Percentiles rank a stretch among this genome's conserved stretches.
Conservation (phyloP, 805 yeast species). For the Metschnikowia lochheadii region DNA sequence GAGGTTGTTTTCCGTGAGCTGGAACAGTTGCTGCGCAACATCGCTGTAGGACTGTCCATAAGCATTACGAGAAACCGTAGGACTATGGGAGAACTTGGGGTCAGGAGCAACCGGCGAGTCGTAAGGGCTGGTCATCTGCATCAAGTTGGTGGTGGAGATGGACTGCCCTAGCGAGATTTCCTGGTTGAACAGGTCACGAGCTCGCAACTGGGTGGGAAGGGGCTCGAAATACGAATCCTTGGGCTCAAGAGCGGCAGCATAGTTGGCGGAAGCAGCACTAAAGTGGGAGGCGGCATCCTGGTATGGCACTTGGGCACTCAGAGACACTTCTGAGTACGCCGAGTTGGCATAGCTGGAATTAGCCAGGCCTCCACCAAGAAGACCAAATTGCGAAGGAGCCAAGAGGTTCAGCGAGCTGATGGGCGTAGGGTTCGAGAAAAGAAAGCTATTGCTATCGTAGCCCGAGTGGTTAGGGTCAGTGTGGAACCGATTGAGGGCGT, state of each 20-base stretch:
- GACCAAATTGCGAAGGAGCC: slow-evolving; percentile 13
- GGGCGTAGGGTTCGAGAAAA: slow-evolving; percentile 14
- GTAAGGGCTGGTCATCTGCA: slow-evolving; percentile 1
- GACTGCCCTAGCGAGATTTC: slow-evolving; percentile 40
- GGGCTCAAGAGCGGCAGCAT: background rate
- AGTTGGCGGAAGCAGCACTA: slow-evolving; percentile 11
- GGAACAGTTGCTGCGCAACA: background rate
- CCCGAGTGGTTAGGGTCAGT: background rate
- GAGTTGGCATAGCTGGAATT: slow-evolving; percentile 19
- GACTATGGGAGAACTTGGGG: background rate
- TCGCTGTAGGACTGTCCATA: background rate
- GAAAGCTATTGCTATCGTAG: background rate
- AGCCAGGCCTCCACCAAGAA: slow-evolving; percentile 8
- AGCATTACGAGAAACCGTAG: background rate
- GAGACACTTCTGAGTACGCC: slow-evolving; percentile 32
- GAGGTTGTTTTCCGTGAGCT: slow-evolving; percentile 18
- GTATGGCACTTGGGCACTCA: slow-evolving; percentile 36
- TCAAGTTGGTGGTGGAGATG: slow-evolving; percentile 33
- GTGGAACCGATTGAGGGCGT: background rate
- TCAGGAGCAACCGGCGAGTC: background rate
- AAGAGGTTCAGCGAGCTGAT: slow-evolving; percentile 16
- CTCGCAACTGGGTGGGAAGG: background rate
- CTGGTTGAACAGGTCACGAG: slow-evolving; percentile 23
- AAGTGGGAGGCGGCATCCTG: slow-evolving; percentile 35
- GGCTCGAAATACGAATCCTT: slow-evolving; percentile 5